Conservation (phyloP, 73 alveolate genomes). For the Blepharisma stoltei region DNA sequence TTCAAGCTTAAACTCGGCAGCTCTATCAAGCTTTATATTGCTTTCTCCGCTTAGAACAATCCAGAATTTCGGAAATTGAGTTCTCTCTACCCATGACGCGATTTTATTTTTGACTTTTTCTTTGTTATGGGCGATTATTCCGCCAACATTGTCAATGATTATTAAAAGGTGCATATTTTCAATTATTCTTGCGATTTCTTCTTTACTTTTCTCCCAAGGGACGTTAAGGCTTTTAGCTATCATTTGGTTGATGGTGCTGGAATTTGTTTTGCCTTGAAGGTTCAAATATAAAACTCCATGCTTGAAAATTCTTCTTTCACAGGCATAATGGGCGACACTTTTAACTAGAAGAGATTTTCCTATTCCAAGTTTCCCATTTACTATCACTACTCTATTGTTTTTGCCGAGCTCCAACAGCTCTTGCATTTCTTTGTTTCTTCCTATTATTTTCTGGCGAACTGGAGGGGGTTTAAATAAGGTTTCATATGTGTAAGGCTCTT, state of each 20-base stretch:
- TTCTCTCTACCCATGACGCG: not conserved
- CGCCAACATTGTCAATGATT: not conserved
- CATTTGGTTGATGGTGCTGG: no score
- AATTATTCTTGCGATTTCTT: not conserved
- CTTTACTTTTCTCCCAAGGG: not conserved
- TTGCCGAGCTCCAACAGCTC: not conserved
- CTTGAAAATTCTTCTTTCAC: constrained; percentile 25
- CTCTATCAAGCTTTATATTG: not conserved
- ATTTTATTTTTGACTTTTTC: not conserved
- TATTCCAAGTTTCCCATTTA: not conserved
- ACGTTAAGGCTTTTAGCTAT: no score
- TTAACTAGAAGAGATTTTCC: constrained; percentile 26
- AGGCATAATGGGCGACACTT: constrained; percentile 21
- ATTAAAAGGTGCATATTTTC: constrained; percentile 15
- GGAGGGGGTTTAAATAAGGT: not conserved
- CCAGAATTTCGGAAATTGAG: constrained; percentile 14
- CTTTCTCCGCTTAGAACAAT: not conserved
- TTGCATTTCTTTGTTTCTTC: not conserved
- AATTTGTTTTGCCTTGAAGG: constrained; percentile 18
- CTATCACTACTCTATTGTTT: not conserved
- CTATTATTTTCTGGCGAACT: not conserved
- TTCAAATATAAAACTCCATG: constrained; percentile 24
- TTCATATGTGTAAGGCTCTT: not conserved
- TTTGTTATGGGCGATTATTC: not conserved
- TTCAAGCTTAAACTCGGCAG: not conserved